A percentile compares a stretch with the other conserved stretches of the same genome.
Conservation (phyloP, 345 rosid species). For the Populus nigra region DNA sequence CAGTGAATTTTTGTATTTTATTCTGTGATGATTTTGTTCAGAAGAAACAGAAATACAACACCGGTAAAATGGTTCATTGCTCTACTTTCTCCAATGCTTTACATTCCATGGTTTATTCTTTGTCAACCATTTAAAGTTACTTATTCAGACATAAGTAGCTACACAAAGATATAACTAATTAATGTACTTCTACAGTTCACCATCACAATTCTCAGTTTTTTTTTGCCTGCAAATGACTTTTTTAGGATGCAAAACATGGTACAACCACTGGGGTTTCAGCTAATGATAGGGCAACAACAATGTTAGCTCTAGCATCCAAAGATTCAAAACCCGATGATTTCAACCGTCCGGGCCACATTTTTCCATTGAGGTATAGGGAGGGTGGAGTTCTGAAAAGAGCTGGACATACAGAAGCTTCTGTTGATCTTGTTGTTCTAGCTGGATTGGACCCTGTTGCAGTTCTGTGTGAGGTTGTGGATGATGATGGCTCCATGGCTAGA, state of each 20-base stretch:
- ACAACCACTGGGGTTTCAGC: conserved; percentile 95
- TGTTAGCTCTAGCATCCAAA: conserved; percentile 66
- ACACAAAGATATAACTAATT: not conserved
- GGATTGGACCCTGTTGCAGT: conserved; percentile 77
- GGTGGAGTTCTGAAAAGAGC: conserved; percentile 92
- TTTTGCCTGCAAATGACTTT: conserved; percentile 6
- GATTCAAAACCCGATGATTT: conserved; percentile 84
- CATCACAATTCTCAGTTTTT: not conserved
- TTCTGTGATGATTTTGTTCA: not conserved
- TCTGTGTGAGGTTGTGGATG: conserved; percentile 78
- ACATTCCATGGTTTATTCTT: not conserved
- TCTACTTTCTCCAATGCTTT: not conserved
- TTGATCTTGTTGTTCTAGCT: conserved; percentile 80
- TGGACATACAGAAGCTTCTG: conserved; percentile 93
- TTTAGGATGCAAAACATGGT: conserved; percentile 86
- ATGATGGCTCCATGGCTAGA: conserved; percentile 93
- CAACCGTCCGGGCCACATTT: conserved; percentile 86
- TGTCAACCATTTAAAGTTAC: not conserved
- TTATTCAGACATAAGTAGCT: not conserved
- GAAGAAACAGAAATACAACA: not conserved
- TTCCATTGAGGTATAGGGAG: conserved; percentile 75
- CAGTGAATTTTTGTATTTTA: not conserved
- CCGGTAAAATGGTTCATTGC: not conserved
- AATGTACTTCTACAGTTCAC: not conserved
- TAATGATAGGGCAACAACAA: conserved; percentile 75